Conservation (phyloP, 257 asterid genomes). For the Fraxinus excelsior region DNA sequence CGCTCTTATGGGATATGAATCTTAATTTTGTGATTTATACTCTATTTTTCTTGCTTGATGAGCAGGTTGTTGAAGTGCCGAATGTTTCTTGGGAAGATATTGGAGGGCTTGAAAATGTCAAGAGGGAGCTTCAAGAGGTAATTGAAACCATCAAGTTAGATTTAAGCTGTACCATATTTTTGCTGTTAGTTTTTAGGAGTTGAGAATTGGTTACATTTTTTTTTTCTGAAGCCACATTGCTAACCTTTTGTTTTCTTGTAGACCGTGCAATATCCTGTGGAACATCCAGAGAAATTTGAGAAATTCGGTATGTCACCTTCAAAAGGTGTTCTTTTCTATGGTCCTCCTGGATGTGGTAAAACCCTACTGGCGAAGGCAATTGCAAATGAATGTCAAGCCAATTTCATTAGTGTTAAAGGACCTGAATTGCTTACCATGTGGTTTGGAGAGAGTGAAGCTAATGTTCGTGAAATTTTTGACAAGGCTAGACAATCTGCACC, state of each 20-base stretch:
- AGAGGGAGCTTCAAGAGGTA: constrained; percentile 64
- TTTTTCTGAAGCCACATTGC: constrained; percentile 5
- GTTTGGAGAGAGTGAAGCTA: constrained; percentile 82
- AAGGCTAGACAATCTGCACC: constrained; percentile 75
- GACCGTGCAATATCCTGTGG: constrained; percentile 70
- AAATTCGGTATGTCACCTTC: constrained; percentile 69
- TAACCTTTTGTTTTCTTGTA: constrained; percentile 28
- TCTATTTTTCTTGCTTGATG: constrained; percentile 2
- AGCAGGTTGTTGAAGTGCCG: constrained; percentile 56
- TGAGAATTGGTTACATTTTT: constrained; percentile 5
- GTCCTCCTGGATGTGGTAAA: constrained; percentile 78
- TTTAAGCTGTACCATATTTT: neutral
- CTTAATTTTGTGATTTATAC: constrained; percentile 7
- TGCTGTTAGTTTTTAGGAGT: constrained; percentile 5
- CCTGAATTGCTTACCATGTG: constrained; percentile 74
- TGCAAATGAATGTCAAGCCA: constrained; percentile 70
- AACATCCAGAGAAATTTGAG: constrained; percentile 68
- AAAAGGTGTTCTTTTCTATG: constrained; percentile 65
- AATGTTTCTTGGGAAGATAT: constrained; percentile 53
- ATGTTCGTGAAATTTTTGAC: constrained; percentile 66
- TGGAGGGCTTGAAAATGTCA: constrained; percentile 60
- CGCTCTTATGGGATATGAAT: constrained; percentile 3
- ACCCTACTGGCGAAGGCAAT: constrained; percentile 69
- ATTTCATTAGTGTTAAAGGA: constrained; percentile 61
- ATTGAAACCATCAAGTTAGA: constrained; percentile 10